phyloP scores from a whole-genome alignment of 1,284 basidiomycete species.

The Boletus mariae region DNA sequence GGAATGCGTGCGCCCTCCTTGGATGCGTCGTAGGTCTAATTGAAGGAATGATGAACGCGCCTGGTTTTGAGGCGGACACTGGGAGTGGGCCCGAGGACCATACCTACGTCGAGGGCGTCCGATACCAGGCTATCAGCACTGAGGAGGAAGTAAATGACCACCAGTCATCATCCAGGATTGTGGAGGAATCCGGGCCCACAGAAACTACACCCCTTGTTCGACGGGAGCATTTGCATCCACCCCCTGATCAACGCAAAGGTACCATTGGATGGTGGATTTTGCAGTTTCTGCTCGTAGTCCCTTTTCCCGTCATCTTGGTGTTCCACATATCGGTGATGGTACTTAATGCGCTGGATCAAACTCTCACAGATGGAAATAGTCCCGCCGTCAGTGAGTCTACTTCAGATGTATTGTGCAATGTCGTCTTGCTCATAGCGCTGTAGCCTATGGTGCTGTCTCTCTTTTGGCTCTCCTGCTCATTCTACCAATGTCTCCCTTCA shows the following conservation, averaged over 20 bases:
- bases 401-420: background rate
- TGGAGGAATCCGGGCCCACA: conserved; percentile 36
- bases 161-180: conserved; percentile 18
- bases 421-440: conserved; percentile 6
- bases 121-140: conserved; percentile 28
- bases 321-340: conserved; percentile 52
- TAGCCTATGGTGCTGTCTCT: conserved; percentile 53
- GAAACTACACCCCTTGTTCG: conserved; percentile 52
- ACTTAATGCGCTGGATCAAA: conserved; percentile 53
- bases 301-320: conserved; percentile 55
- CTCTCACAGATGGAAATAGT: conserved; percentile 61
- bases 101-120: conserved; percentile 11
- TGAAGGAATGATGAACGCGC: conserved; percentile 33
- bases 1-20: conserved; percentile 50
- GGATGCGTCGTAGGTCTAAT: conserved; percentile 44
- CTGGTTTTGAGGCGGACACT: conserved; percentile 19
- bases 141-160: conserved; percentile 16
- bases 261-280: conserved; percentile 59
- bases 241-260: conserved; percentile 33
- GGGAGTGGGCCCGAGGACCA: conserved; percentile 3
- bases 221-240: conserved; percentile 24
- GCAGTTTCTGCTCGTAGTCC: conserved; percentile 56
- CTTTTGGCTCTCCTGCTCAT: conserved; percentile 48
- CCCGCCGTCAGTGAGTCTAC: conserved; percentile 44
- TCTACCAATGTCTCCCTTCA: conserved; percentile 62